A percentile compares a stretch with the other conserved stretches of the same genome.
These are phyloP conservation scores for Solanum etuberosum DNA, from an alignment of 257 asterid species.

Conservation along the genomic window DNA sequence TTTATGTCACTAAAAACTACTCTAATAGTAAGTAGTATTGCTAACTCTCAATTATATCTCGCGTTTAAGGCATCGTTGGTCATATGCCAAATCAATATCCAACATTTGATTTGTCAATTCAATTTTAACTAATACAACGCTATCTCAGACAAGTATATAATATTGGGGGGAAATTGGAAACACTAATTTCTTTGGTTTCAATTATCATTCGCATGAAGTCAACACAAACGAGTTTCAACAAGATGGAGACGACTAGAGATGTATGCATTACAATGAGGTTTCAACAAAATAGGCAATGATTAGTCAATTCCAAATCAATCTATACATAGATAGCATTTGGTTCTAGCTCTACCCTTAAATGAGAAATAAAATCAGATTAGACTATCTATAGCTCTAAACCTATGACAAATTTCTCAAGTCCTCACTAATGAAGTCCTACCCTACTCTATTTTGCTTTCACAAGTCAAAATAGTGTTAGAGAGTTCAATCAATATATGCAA, in stretches of 20 bases:
- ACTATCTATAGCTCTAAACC: no score
- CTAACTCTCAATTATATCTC: neutral
- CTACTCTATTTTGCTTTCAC: neutral
- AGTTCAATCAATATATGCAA: neutral
- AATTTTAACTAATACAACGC: no score
- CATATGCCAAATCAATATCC: neutral
- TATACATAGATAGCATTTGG: neutral
- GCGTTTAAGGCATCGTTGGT: neutral
- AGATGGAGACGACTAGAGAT: neutral
- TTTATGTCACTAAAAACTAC: neutral
- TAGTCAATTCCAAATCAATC: neutral
- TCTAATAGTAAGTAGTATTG: neutral
- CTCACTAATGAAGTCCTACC: neutral
- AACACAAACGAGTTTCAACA: neutral
- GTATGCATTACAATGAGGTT: neutral
- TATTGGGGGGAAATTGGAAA: neutral
- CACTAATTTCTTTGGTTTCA: neutral
- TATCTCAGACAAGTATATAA: neutral
- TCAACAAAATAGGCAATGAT: neutral
- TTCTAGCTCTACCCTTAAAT: neutral
- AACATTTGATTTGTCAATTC: neutral
- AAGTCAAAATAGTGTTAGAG: neutral
- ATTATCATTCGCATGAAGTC: neutral
- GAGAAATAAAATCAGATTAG: no score
- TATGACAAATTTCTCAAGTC: neutral